Percentiles rank a stretch among this genome's conserved stretches.
phyloP scores from a whole-genome alignment of 257 asterid species.

The Cordia subcordata region DNA sequence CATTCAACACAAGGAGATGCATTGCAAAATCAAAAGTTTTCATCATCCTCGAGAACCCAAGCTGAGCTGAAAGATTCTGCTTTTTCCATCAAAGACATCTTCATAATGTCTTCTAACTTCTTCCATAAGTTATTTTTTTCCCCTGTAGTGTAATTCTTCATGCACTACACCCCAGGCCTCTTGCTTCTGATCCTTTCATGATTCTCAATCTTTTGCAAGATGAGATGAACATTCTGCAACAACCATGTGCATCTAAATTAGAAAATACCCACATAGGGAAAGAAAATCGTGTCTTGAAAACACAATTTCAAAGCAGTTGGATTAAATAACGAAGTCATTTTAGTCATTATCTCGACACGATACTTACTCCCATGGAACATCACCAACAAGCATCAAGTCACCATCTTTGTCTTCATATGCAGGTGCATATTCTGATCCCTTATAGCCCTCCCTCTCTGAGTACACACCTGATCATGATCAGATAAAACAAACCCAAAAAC shows the following conservation, averaged over 20 bases:
- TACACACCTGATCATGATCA: conserved; percentile 48
- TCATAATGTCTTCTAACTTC: conserved; percentile 1
- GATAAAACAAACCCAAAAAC: background rate
- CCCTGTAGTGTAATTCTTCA: too few relatives aligned
- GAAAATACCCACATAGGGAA: background rate
- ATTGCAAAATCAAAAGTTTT: conserved; percentile 6
- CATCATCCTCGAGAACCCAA: conserved; percentile 52
- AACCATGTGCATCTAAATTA: conserved; percentile 12
- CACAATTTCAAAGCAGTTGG: background rate
- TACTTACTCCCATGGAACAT: conserved; percentile 82
- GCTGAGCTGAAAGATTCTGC: conserved; percentile 33
- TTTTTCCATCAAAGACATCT: conserved; percentile 24
- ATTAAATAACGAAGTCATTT: background rate
- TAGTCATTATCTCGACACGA: too few relatives aligned
- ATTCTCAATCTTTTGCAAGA: conserved; percentile 79
- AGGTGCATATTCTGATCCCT: conserved; percentile 84
- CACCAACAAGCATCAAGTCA: conserved; percentile 91
- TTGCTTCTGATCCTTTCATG: conserved; percentile 75
- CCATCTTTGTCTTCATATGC: conserved; percentile 94
- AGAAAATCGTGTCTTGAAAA: background rate
- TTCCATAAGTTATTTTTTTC: background rate
- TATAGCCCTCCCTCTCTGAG: conserved; percentile 86
- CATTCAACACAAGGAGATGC: conserved; percentile 27
- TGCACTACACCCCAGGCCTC: conserved; percentile 55
- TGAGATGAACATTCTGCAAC: conserved; percentile 69